Base-by-base conservation (phyloP, 371 early-diverging fungal species). In the Mortierella sp. region DNA sequence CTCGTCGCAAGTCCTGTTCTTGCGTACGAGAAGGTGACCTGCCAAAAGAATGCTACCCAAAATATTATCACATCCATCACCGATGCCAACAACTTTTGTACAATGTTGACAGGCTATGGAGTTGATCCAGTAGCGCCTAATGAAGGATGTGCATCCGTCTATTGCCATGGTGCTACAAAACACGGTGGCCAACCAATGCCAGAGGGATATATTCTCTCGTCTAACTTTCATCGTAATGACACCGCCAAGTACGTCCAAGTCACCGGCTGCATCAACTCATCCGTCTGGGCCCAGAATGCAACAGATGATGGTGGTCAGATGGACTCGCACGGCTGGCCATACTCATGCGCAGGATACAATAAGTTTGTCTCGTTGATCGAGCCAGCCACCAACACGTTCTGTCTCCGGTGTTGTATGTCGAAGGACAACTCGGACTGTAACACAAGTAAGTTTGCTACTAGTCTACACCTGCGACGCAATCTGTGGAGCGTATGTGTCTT, bases 301-400 rank as follows among this genome's bases (percentile, higher is more conserved):
- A 72, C 60, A 2, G 86, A 86, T 53, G 75, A 85, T 11, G 86
- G 86, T 66, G 86, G 86, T 48, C 86, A 86, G 70, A 75, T 81
- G 69, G 75, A 79, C 57, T 75, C 76, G 2, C 76, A 76, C 46
- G 76, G 76, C 3, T 76, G 71, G 72, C 66, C 55, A 6, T 76
- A 70, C 29, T 56, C 62, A 9, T 86, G 86, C 62, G 25, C 66
- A 21, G 77, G 74, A 11, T 84, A 76, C 60, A 62, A 56, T 15
- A 81, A 82, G 75, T 86, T 86, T 72, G 79, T 86, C 57, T 82
- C 81, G 19, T 61, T 86, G 74, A 67, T 86, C 66, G 86, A 86
- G 56, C 86, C 86, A 2, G 63, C 64, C 44, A 64, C 72, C 12
- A 79, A 82, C 62, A 82, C 83, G 37, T 86, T 80, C 71, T 86